Evolutionary conservation across 2,329 filamentous ascomycete species (phyloP).

Genomic region (Acrodontium crateriforme): DNA sequence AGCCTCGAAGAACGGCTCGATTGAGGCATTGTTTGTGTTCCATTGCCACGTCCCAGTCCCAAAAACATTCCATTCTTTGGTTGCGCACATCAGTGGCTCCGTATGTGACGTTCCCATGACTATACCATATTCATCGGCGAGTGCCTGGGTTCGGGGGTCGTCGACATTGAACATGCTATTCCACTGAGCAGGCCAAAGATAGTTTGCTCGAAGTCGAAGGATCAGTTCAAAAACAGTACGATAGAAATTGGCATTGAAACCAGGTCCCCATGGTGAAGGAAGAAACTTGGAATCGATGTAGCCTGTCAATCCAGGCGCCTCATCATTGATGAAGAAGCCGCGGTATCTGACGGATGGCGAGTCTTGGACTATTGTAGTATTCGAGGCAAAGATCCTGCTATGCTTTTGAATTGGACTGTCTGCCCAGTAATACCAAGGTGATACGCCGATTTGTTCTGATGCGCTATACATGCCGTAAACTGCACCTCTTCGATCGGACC

Average conservation of each 20-base stretch:
- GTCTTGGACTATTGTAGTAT: slow-evolving; percentile 41
- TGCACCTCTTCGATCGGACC: slow-evolving; percentile 51
- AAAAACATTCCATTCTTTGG: slow-evolving; percentile 35
- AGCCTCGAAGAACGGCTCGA: slow-evolving; percentile 54
- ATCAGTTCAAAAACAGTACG: slow-evolving; percentile 56
- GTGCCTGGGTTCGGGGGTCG: slow-evolving; percentile 51
- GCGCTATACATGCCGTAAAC: slow-evolving; percentile 60
- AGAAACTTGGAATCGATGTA: slow-evolving; percentile 48
- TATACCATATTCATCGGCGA: slow-evolving; percentile 60
- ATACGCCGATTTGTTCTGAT: slow-evolving; percentile 60
- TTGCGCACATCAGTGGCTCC: slow-evolving; percentile 53
- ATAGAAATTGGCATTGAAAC: slow-evolving; percentile 45
- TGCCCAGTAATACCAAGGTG: slow-evolving; percentile 56
- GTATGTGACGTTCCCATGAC: slow-evolving; percentile 62
- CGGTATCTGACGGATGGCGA: slow-evolving; percentile 53
- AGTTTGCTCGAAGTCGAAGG: slow-evolving; percentile 56
- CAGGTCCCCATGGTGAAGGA: slow-evolving; percentile 12
- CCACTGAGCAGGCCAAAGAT: slow-evolving; percentile 63
- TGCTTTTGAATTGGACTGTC: slow-evolving; percentile 43
- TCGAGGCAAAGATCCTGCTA: slow-evolving; percentile 41
- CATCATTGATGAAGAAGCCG: slow-evolving; percentile 58
- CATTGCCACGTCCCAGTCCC: slow-evolving; percentile 53
- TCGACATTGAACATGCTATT: slow-evolving; percentile 59
- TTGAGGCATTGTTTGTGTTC: slow-evolving; percentile 53
- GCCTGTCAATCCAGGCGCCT: slow-evolving; percentile 52